Evolutionary conservation across 2,329 filamentous ascomycete species (phyloP).

Genomic region (Cercospora beticola): DNA sequence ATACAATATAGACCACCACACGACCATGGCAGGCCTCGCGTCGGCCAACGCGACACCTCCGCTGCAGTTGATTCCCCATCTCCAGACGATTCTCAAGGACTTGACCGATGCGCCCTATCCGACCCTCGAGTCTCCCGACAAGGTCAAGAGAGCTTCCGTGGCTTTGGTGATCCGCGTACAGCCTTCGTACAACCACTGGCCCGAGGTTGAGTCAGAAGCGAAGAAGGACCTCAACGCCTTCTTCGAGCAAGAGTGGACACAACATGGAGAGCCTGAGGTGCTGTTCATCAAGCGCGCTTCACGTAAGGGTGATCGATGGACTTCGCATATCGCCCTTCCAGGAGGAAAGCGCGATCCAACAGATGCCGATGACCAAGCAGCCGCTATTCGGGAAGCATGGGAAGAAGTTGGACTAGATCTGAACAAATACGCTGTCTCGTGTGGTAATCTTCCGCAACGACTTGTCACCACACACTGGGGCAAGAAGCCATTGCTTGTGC

Average conservation of each 20-base stretch:
- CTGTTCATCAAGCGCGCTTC: conserved; percentile 70
- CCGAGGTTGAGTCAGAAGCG: conserved; percentile 29
- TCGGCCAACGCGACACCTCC: conserved; percentile 5
- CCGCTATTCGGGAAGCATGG: conserved; percentile 62
- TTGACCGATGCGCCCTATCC: conserved; percentile 51
- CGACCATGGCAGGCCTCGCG: conserved; percentile 14
- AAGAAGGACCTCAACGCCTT: conserved; percentile 50
- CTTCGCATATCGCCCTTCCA: conserved; percentile 66
- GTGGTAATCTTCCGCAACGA: conserved; percentile 65
- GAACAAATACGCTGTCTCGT: conserved; percentile 40
- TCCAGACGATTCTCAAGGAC: conserved; percentile 45
- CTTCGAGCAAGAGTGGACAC: conserved; percentile 65
- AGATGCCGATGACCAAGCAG: conserved; percentile 61
- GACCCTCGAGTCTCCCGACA: conserved; percentile 49
- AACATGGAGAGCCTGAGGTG: conserved; percentile 65
- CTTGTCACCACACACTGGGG: conserved; percentile 67
- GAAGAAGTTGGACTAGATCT: conserved; percentile 67
- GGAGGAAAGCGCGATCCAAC: conserved; percentile 66
- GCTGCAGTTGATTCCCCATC: conserved; percentile 39
- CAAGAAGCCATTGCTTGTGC: conserved; percentile 63
- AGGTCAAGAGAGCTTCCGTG: conserved; percentile 63
- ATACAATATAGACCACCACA: neutral
- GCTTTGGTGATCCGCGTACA: conserved; percentile 64
- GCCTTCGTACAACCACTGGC: conserved; percentile 57
- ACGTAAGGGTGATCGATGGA: conserved; percentile 66